Evolutionary conservation across 164 flowering plant genomes (phyloP).

Genomic region (Saururus chinensis): DNA sequence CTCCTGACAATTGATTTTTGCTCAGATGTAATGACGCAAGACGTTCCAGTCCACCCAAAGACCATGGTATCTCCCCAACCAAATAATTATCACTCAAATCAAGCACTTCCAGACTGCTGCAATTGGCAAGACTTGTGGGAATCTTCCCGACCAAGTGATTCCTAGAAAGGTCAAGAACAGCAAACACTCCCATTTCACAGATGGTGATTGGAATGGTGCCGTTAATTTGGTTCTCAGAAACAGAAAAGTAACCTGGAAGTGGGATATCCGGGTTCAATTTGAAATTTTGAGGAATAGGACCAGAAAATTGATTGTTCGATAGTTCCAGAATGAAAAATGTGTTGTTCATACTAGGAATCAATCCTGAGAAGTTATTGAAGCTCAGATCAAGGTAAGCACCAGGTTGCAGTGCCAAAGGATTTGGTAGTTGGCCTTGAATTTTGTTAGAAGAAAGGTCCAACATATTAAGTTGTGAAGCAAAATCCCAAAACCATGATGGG

Average conservation of each 20-base stretch:
- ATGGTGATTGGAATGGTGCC: background rate
- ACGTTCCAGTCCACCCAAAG: background rate
- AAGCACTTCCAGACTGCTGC: background rate
- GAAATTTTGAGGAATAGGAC: background rate
- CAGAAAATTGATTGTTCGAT: conserved; percentile 1
- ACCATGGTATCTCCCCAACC: background rate
- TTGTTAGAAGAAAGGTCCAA: background rate
- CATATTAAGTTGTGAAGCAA: background rate
- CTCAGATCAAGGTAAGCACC: background rate
- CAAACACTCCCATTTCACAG: background rate
- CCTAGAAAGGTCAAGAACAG: background rate
- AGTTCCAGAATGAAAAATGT: background rate
- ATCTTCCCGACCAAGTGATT: background rate
- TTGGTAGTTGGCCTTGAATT: background rate
- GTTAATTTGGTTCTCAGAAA: background rate
- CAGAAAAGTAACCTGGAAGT: too few species aligned
- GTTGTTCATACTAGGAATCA: background rate
- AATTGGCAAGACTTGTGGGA: background rate
- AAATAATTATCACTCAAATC: background rate
- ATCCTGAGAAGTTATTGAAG: background rate
- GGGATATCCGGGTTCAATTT: too few species aligned
- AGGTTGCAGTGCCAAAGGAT: background rate
- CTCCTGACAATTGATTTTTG: background rate
- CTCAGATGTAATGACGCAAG: background rate
- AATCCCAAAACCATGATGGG: conserved; percentile 4